These are phyloP conservation scores for Trichosporon sp. DNA, from an alignment of 1,284 basidiomycete genomes.

Conservation along the genomic window DNA sequence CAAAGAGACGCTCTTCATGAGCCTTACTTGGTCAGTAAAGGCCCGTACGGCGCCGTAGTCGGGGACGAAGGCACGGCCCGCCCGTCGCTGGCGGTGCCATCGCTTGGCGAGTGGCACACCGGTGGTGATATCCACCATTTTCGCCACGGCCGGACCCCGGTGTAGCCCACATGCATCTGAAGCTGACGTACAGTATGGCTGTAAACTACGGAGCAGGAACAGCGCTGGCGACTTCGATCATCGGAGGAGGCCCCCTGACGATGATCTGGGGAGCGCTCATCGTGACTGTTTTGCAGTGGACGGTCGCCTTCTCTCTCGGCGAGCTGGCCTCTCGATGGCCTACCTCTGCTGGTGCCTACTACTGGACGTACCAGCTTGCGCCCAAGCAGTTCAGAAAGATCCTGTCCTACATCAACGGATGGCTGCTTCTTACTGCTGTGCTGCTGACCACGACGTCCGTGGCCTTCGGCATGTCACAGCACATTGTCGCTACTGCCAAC, in stretches of 20 bases:
- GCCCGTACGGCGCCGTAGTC: too few species aligned
- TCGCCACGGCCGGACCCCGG: background rate
- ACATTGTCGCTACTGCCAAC: constrained; percentile 18
- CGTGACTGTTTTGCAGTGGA: constrained; percentile 15
- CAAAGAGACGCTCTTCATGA: constrained; percentile 11
- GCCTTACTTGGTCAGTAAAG: constrained; percentile 9
- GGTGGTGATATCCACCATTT: too few species aligned
- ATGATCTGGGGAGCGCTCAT: constrained; percentile 17
- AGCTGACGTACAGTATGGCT: constrained; percentile 11
- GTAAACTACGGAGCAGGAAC: constrained; percentile 16
- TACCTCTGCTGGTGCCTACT: constrained; percentile 18
- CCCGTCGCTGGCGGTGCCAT: too few species aligned
- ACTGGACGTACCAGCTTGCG: constrained; percentile 21
- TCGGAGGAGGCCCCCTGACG: constrained; percentile 15
- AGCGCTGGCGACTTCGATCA: constrained; percentile 10
- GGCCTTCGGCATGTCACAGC: constrained; percentile 16
- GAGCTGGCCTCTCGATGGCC: constrained; percentile 19
- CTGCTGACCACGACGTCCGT: constrained; percentile 14
- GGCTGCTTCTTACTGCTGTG: constrained; percentile 19
- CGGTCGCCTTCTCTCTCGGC: constrained; percentile 12
- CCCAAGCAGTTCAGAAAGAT: constrained; percentile 12
- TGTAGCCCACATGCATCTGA: background rate
- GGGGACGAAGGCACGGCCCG: background rate
- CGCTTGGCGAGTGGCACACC: background rate
- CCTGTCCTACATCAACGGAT: constrained; percentile 20